Evolutionary conservation across 2,329 filamentous ascomycete genomes (phyloP), one percentile per base, ranked within the genome.

Genomic region (Macroventuria anomochaeta): DNA sequence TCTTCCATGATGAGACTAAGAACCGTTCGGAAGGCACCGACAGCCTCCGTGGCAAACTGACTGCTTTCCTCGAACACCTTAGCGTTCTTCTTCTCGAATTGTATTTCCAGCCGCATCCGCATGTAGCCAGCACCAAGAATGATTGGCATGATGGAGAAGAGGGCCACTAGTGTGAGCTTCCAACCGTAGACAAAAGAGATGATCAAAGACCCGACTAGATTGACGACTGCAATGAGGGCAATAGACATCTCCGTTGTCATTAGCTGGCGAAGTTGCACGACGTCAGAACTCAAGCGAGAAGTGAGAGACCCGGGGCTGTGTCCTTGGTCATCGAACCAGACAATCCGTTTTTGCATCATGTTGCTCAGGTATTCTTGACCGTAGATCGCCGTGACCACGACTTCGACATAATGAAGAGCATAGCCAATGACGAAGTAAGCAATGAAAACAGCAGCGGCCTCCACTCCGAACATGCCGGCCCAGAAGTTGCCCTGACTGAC

Each of bases 171-270:
- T 0, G 87, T 85, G 7, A 93, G 79, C 69, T 91, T 93, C 90
- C 90, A 93, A 1, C 88, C 87, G 68, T 88, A 91, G 3, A 81
- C 78, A 63, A 90, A 91, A 1, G 87, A 81, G 44, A 93, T 88
- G 36, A 81, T 77, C 12, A 90, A 74, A 7, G 83, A 85, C 0
- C 88, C 89, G 7, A 85, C 63, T 3, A 93, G 73, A 41, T 84
- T 88, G 67, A 90, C 87, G 18, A 88, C 67, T 7, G 87, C 85
- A 17, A 87, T 83, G 59, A 89, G 80, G 2, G 85, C 78, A 40
- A 81, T 53, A 3, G 63, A 81, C 80, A 88, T 83, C 65, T 88
- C 87, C 38, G 82, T 75, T 5, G 84, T 84, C 63, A 87, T 80
- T 5, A 88, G 76, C 69, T 88, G 83, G 68, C 87, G 83, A 3